Evolutionary conservation across 2,329 filamentous ascomycete genomes (phyloP), one percentile per base, ranked within the genome.

Genomic region (Aspergillus clavatus): DNA sequence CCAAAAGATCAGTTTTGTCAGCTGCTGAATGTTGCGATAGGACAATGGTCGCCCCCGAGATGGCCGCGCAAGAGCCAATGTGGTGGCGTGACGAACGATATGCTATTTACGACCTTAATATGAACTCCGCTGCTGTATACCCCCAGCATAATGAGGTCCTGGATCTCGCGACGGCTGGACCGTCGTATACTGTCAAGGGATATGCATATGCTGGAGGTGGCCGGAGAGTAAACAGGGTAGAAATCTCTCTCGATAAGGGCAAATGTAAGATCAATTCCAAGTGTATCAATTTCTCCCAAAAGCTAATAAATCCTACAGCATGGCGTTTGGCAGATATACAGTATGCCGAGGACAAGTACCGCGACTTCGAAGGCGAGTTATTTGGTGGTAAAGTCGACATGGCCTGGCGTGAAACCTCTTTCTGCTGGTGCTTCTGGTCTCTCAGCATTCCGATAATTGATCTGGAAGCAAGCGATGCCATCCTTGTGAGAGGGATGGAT

Each of bases 341-440:
- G 43, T 95, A 95, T 55, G 84, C 86, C 1, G 90, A 96, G 68
- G 90, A 96, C 61, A 78, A 80, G 33, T 96, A 95, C 62, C 83
- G 89, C 22, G 73, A 80, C 18, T 73, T 74, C 10, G 77, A 77
- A 31, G 82, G 78, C 10, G 72, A 76, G 5, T 70, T 95, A 0
- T 95, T 80, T 50, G 89, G 87, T 4, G 88, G 89, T 2, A 79
- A 75, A 38, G 64, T 95, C 3, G 89, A 95, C 60, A 83, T 94
- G 78, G 80, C 79, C 42, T 89, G 85, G 83, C 77, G 88, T 27
- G 89, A 95, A 63, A 81, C 79, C 2, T 85, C 78, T 55, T 95
- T 95, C 67, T 93, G 88, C 62, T 96, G 89, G 89, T 94, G 86
- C 63, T 93, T 95, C 68, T 96, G 89, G 89, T 80, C 84, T 11